Base-by-base conservation (phyloP, 257 asterid species). In the Solanum sejunctum region DNA sequence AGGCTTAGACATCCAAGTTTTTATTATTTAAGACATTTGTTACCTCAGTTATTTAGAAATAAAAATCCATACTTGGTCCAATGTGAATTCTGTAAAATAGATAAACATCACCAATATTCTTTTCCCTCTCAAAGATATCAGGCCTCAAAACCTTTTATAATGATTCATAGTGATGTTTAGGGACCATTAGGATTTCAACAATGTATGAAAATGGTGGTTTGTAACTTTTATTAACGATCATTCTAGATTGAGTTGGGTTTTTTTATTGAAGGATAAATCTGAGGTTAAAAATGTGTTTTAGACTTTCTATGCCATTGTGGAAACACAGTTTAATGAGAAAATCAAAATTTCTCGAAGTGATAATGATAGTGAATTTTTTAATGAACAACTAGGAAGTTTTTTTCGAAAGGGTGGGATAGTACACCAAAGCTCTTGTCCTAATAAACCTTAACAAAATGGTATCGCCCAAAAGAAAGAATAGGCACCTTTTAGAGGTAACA, bases 1-100 rank as follows among this genome's bases (percentile, higher is more conserved):
- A 83, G 85, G 36, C 85, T 83, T 45, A 64, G 54, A 64, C 85
- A 66, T 67, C 85, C 80, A 49, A 47, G 26, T 67, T 83, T 83
- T 67, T 21, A 10, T 17, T 83, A 66, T 83, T 56, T 47, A 13
- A 23, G 26, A 28, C 52, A 83, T 47, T 11, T 83, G 1, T 66
- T 83, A 20, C 80, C 80, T n/a, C 17, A 11, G 5, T 23, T 83
- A 49, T 8, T 6, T 54, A 13, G 57, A 18, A 41, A 81, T 41
- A 16, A 21, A 51, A 13, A 10, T 58, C 15, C 1, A 8, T 3
- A 21, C 10, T 83, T 60, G 28, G 66, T 83, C 32, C 47, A 66
- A 45, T 36, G 41, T 36, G 6, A 36, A 36, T 4, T 3, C 41
- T 4, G 5, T 36, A 6, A 36, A 36, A 36, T 36, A 36, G 41